phyloP scores from a whole-genome alignment of 345 rosid species.

The Aquilaria yunnanensis region DNA sequence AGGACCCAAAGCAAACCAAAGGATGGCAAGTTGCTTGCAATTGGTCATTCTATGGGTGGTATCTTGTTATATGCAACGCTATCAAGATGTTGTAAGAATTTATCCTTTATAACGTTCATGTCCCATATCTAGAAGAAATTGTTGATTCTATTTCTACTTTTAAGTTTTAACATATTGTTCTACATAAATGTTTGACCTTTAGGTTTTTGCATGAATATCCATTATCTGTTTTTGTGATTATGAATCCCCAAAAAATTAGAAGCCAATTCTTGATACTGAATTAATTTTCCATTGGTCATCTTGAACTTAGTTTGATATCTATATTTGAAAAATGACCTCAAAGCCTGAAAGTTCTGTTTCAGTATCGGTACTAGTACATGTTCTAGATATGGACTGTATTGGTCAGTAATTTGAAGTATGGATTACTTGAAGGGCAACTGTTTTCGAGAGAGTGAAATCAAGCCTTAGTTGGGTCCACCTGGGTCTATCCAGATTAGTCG shows the following conservation, averaged over 20 bases:
- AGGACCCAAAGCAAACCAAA: slow-evolving; percentile 46
- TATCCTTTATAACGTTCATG: not conserved
- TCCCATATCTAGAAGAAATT: not conserved
- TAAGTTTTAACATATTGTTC: not conserved
- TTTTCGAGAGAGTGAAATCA: too few species aligned
- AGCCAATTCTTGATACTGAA: not conserved
- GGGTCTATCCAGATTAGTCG: too few species aligned
- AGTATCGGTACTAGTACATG: too few species aligned
- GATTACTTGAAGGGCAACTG: too few species aligned
- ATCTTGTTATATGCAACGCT: slow-evolving; percentile 80
- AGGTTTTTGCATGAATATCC: slow-evolving; percentile 1
- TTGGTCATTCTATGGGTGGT: slow-evolving; percentile 99
- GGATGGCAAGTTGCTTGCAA: slow-evolving; percentile 69
- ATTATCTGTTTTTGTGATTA: not conserved
- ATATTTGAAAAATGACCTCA: too few species aligned
- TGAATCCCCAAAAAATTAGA: not conserved
- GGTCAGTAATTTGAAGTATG: too few species aligned
- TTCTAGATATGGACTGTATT: too few species aligned
- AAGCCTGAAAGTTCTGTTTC: too few species aligned
- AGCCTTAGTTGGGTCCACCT: too few species aligned
- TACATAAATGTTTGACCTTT: not conserved
- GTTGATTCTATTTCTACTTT: not conserved
- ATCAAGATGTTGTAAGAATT: slow-evolving; percentile 50
- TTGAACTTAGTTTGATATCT: too few species aligned
- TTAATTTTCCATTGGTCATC: not conserved